Evolutionary conservation across 371 early-diverging fungal species (phyloP).

Genomic region (Syncephalastrum contaminatum): DNA sequence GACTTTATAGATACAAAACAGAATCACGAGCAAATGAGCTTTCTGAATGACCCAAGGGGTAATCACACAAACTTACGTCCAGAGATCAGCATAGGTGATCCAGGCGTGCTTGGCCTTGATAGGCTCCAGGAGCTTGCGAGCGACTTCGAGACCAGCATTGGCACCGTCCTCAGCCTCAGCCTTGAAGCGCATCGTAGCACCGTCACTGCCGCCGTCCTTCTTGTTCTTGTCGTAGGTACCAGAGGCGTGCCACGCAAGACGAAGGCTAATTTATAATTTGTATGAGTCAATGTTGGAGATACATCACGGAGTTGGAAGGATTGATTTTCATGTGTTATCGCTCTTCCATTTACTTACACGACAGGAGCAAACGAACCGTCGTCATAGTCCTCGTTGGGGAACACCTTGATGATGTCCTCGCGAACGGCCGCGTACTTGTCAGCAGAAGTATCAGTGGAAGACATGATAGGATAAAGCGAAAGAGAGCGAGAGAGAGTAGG

Average conservation of each 20-base stretch:
- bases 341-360: conserved; percentile 36
- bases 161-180: conserved; percentile 74
- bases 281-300: not conserved
- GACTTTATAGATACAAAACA: conserved; percentile 29
- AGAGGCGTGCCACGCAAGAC: conserved; percentile 84
- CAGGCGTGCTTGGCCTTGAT: conserved; percentile 71
- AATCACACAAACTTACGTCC: conserved; percentile 65
- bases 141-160: conserved; percentile 77
- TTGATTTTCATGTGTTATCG: not conserved
- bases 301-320: not conserved
- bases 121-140: conserved; percentile 71
- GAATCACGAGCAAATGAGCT: conserved; percentile 20
- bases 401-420: conserved; percentile 59
- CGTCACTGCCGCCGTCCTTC: conserved; percentile 78
- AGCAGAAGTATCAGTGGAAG: conserved; percentile 36
- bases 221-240: conserved; percentile 76
- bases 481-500: conserved; percentile 19
- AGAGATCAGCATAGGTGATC: conserved; percentile 81
- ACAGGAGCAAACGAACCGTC: conserved; percentile 85
- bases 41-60: no score
- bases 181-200: conserved; percentile 75
- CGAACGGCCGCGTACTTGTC: conserved; percentile 52
- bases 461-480: conserved; percentile 26
- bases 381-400: conserved; percentile 70
- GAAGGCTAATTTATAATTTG: conserved; percentile 49